Percentiles rank a stretch among this genome's conserved stretches.
phyloP scores from a whole-genome alignment of 352 stramenopile species.

The Globisporangium viniferum region DNA sequence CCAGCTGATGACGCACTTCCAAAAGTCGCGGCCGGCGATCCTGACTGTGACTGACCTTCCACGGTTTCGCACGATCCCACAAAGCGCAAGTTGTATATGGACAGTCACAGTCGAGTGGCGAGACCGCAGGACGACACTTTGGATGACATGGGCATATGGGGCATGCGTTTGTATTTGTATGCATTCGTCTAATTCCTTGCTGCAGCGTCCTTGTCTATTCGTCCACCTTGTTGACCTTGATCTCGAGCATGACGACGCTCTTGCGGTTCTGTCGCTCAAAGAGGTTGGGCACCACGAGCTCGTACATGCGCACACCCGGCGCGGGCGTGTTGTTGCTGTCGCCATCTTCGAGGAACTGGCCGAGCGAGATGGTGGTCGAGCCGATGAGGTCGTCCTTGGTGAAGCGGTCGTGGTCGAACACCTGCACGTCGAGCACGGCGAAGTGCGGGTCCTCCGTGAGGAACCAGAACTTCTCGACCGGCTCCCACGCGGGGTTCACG shows the following conservation, averaged over 20 bases:
- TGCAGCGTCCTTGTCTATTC: conserved; percentile 21
- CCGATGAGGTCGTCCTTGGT: conserved; percentile 80
- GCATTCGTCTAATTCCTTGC: not conserved
- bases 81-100: not conserved
- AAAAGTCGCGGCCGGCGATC: not conserved
- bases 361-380: conserved; percentile 50
- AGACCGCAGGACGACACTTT: not conserved
- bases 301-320: conserved; percentile 51
- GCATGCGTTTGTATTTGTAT: conserved; percentile 1
- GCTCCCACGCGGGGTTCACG: conserved; percentile 69
- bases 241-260: conserved; percentile 69
- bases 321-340: conserved; percentile 10
- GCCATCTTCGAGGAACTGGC: conserved; percentile 38
- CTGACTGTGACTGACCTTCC: not conserved
- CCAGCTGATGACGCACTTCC: not conserved
- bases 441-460: conserved; percentile 50
- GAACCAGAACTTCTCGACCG: conserved; percentile 65
- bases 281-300: conserved; percentile 42
- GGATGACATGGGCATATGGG: not conserved
- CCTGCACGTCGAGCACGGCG: conserved; percentile 57
- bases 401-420: conserved; percentile 73
- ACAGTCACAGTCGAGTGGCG: not conserved
- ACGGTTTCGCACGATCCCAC: not conserved
- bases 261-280: conserved; percentile 70
- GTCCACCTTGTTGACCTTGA: conserved; percentile 52